A percentile compares a stretch with the other conserved stretches of the same genome.
Evolutionary conservation across 169 alveolate species (phyloP).

Genomic region (Plasmodium malariae): DNA sequence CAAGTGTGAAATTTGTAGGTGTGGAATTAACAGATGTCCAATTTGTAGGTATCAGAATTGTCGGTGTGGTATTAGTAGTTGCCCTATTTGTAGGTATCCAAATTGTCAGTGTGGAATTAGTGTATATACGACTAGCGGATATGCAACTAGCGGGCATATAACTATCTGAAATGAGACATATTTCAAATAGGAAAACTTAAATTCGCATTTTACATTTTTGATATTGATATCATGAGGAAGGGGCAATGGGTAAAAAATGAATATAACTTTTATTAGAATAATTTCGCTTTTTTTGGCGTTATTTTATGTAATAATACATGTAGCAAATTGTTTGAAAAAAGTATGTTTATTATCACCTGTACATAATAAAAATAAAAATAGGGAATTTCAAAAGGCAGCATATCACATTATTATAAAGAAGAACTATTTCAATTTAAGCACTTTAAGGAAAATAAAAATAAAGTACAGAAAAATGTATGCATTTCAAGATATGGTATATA

Average conservation of each 20-base stretch:
- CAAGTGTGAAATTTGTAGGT: too few relatives aligned
- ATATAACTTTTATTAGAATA: background rate
- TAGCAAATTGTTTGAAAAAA: constrained; percentile 3
- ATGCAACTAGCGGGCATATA: too few relatives aligned
- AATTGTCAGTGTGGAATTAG: too few relatives aligned
- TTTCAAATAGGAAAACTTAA: too few relatives aligned
- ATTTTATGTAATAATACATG: background rate
- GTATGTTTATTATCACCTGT: background rate
- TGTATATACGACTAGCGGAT: too few relatives aligned
- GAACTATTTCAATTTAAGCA: constrained; percentile 1
- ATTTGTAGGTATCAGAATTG: too few relatives aligned
- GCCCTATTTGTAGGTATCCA: too few relatives aligned
- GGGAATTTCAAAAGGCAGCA: background rate
- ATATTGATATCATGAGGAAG: background rate
- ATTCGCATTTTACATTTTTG: too few relatives aligned
- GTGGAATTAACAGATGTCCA: too few relatives aligned
- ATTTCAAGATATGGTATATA: constrained; percentile 18
- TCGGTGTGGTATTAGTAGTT: too few relatives aligned
- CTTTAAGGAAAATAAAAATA: constrained; percentile 15
- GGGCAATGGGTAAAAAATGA: constrained; percentile 15
- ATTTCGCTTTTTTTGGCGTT: background rate
- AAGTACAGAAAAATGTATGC: background rate
- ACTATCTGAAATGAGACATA: too few relatives aligned
- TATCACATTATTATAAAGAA: background rate
- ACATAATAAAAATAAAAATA: background rate